Evolutionary conservation across 495 filamentous ascomycete genomes (phyloP).

Genomic region (Aspergillus affinis): DNA sequence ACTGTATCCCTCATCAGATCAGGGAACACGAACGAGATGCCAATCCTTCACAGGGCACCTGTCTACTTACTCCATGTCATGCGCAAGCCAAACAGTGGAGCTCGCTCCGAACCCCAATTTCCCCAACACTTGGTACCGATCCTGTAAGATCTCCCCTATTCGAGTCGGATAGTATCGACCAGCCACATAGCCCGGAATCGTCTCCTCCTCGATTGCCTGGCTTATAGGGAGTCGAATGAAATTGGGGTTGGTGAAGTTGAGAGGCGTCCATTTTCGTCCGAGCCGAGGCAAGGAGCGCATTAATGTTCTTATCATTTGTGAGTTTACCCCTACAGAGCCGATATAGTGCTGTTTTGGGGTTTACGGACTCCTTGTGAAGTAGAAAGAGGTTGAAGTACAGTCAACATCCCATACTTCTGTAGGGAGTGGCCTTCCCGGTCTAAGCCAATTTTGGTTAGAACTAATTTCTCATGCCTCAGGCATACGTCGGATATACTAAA

Average conservation of each 20-base stretch:
- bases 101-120: constrained; percentile 40
- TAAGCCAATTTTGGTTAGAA: too few species aligned
- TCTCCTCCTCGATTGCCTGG: constrained; percentile 24
- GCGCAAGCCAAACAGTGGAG: constrained; percentile 38
- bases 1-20: constrained; percentile 6
- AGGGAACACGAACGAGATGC: background rate
- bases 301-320: constrained; percentile 5
- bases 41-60: background rate
- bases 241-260: constrained; percentile 25
- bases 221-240: constrained; percentile 11
- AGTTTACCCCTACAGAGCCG: too few species aligned
- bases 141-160: constrained; percentile 37
- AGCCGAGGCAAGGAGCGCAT: constrained; percentile 21
- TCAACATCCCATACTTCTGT: too few species aligned
- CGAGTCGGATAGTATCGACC: constrained; percentile 34
- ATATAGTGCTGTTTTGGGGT: too few species aligned
- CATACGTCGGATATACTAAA: too few species aligned
- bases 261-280: constrained; percentile 22
- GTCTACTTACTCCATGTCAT: constrained; percentile 29
- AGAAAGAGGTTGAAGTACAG: too few species aligned
- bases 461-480: too few species aligned
- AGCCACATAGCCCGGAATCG: constrained; percentile 30
- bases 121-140: constrained; percentile 36
- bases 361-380: too few species aligned
- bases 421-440: too few species aligned